Conservation (phyloP, 805 yeast species). For the Maudiozyma pseudohumilis region DNA sequence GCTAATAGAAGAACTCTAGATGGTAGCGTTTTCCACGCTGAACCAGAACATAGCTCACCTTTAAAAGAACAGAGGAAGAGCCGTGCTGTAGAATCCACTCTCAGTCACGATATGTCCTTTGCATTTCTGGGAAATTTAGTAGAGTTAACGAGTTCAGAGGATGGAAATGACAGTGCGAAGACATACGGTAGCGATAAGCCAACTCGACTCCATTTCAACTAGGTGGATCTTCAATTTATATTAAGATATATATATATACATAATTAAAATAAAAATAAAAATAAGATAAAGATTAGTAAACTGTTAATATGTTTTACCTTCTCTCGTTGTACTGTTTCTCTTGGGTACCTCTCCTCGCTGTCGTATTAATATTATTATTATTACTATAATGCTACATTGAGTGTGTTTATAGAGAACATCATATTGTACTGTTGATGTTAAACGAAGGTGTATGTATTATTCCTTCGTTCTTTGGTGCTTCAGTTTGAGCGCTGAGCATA, state of each 20-base stretch:
- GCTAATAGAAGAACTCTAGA: background rate
- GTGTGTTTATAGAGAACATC: background rate
- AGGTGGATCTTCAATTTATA: background rate
- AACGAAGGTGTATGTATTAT: background rate
- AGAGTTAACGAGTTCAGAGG: conserved; percentile 7
- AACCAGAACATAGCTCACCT: background rate
- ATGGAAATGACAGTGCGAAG: conserved; percentile 6
- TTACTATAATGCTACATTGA: background rate
- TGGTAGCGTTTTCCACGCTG: background rate
- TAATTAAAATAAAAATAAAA: background rate
- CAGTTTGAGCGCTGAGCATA: conserved; percentile 40
- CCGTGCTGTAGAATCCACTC: too few species aligned
- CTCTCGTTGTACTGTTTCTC: too few species aligned
- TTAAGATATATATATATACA: background rate
- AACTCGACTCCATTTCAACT: conserved; percentile 6
- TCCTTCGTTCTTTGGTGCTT: background rate
- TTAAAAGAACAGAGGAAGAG: background rate
- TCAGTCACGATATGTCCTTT: conserved; percentile 33
- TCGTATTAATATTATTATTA: background rate
- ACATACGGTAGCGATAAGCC: conserved; percentile 15
- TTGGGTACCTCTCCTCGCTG: too few species aligned
- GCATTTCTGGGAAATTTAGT: conserved; percentile 34
- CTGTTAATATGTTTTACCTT: background rate
- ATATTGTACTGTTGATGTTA: too few species aligned
- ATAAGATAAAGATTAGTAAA: background rate